Conservation (phyloP, 192 early-diverging fungal genomes). For the Backusella mclennaniae region DNA sequence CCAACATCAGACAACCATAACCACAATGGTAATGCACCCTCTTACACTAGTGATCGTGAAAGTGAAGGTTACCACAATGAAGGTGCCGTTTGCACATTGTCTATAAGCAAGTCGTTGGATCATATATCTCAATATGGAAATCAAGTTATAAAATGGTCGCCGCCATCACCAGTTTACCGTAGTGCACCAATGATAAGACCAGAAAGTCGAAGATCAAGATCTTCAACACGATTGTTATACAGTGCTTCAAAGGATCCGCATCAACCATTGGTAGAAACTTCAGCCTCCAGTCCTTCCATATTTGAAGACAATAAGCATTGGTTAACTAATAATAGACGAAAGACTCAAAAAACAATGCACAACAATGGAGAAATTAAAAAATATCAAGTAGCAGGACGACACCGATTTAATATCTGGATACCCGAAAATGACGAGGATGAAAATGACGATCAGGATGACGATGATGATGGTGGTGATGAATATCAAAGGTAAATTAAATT, state of each 20-base stretch:
- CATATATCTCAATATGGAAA: conserved; percentile 2
- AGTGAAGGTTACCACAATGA: neutral
- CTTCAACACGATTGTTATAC: neutral
- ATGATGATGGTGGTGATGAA: neutral
- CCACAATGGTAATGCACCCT: neutral
- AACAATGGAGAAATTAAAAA: neutral
- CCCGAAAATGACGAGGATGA: neutral
- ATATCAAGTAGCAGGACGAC: neutral
- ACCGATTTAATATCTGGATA: conserved; percentile 12
- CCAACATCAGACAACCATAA: neutral
- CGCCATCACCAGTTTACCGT: neutral
- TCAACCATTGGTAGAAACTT: neutral
- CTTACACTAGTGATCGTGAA: neutral
- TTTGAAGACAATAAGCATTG: neutral
- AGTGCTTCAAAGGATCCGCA: neutral
- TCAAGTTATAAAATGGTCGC: conserved; percentile 9
- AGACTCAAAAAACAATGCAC: neutral
- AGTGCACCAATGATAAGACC: neutral
- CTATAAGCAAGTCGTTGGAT: neutral
- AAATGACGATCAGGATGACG: neutral
- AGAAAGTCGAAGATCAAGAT: neutral
- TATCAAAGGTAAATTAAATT: neutral
- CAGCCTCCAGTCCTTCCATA: neutral
- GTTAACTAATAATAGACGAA: neutral
- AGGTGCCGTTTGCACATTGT: neutral